phyloP scores from a whole-genome alignment of 2,329 filamentous ascomycete species.

The Colletotrichum scovillei region DNA sequence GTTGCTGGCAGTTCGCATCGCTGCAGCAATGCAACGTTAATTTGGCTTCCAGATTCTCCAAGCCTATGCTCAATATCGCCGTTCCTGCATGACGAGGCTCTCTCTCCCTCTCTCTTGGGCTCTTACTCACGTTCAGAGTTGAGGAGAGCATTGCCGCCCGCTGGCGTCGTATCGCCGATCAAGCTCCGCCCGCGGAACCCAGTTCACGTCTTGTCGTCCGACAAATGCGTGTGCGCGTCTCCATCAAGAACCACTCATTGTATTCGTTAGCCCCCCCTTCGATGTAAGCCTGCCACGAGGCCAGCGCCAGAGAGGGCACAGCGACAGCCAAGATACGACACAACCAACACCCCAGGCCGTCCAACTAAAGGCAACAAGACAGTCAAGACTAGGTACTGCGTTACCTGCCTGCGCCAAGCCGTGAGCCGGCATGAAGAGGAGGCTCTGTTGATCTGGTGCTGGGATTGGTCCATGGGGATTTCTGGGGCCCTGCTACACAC shows the following conservation, averaged over 20 bases:
- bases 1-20: neutral
- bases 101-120: neutral
- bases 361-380: neutral
- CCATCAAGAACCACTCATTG: neutral
- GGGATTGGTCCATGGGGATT: slow-evolving; percentile 36
- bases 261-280: neutral
- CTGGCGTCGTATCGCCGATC: slow-evolving; percentile 13
- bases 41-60: slow-evolving; percentile 3
- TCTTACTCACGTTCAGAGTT: neutral
- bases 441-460: slow-evolving; percentile 19
- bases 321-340: neutral
- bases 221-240: slow-evolving; percentile 12
- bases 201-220: slow-evolving; percentile 19
- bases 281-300: slow-evolving; percentile 23
- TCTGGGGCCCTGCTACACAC: slow-evolving; percentile 30
- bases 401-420: slow-evolving; percentile 19
- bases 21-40: slow-evolving; percentile 28
- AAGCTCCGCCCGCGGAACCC: neutral
- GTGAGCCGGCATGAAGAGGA: slow-evolving; percentile 13
- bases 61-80: neutral
- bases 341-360: neutral
- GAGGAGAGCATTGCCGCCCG: neutral
- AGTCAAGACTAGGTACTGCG: neutral
- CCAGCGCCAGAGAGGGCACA: neutral
- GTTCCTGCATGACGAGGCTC: slow-evolving; percentile 12